Conservation (phyloP, 371 early-diverging fungal species). For the Dichotomocladium elegans region DNA sequence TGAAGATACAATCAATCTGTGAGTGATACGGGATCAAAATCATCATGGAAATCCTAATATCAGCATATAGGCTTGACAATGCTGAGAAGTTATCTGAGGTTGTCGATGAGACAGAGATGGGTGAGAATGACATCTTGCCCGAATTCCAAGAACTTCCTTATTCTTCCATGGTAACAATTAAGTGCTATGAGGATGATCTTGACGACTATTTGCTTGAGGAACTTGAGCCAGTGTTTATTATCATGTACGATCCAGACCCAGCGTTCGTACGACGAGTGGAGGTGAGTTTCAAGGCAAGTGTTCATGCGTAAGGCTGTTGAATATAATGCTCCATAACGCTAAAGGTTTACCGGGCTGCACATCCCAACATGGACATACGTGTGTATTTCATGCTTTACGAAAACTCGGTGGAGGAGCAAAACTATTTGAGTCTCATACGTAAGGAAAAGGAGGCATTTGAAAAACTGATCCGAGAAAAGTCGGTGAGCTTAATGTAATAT, state of each 20-base stretch:
- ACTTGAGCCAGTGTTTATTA: slow-evolving; percentile 73
- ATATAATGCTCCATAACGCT: background rate
- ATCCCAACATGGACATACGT: slow-evolving; percentile 55
- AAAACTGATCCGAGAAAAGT: slow-evolving; percentile 85
- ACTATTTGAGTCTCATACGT: slow-evolving; percentile 78
- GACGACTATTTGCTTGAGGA: slow-evolving; percentile 59
- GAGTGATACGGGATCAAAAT: background rate
- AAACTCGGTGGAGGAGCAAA: slow-evolving; percentile 94
- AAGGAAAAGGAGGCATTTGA: slow-evolving; percentile 95
- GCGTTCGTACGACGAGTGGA: slow-evolving; percentile 87
- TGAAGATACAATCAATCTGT: slow-evolving; percentile 13
- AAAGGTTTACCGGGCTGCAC: slow-evolving; percentile 59
- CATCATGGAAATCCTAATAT: background rate
- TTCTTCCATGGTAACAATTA: slow-evolving; percentile 48
- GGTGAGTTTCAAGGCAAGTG: slow-evolving; percentile 23
- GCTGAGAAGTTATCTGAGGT: background rate
- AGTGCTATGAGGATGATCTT: slow-evolving; percentile 55
- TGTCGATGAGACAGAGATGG: background rate
- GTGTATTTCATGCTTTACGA: slow-evolving; percentile 93
- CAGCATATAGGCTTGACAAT: slow-evolving; percentile 6
- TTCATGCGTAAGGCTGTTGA: background rate
- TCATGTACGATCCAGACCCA: slow-evolving; percentile 89
- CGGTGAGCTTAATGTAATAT: slow-evolving; percentile 46
- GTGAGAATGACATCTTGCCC: slow-evolving; percentile 30
- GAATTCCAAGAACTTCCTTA: slow-evolving; percentile 28